Percentiles rank a stretch among this genome's conserved stretches.
Conservation (phyloP, 2,329 filamentous ascomycete genomes). For the Trichothecium roseum region DNA sequence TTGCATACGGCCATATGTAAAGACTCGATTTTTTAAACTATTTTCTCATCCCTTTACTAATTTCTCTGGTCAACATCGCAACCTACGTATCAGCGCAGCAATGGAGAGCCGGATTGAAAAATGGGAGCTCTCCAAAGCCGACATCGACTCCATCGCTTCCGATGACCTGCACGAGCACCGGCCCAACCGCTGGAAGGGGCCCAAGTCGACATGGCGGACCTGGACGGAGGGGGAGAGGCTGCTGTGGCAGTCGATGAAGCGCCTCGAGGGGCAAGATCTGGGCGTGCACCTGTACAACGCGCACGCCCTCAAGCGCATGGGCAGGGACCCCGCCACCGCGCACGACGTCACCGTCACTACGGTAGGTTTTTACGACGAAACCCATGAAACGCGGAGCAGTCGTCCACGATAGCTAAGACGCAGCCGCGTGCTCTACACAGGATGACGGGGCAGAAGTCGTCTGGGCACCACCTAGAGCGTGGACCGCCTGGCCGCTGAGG, state of each 20-base stretch:
- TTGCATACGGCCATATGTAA: too few species aligned
- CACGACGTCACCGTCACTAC: slow-evolving; percentile 16
- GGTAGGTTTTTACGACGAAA: slow-evolving; percentile 9
- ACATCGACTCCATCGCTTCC: slow-evolving; percentile 34
- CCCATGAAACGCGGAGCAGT: too few species aligned
- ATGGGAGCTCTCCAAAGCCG: slow-evolving; percentile 30
- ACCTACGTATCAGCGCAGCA: too few species aligned
- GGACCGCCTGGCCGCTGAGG: slow-evolving; percentile 80
- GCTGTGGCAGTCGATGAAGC: slow-evolving; percentile 52
- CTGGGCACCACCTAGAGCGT: slow-evolving; percentile 47
- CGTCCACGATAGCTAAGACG: too few species aligned
- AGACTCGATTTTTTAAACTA: too few species aligned
- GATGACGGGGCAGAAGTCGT: slow-evolving; percentile 17
- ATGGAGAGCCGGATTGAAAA: too few species aligned
- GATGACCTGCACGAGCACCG: slow-evolving; percentile 38
- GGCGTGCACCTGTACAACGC: slow-evolving; percentile 71
- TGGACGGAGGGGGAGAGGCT: slow-evolving; percentile 53
- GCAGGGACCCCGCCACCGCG: slow-evolving; percentile 14
- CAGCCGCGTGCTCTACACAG: too few species aligned
- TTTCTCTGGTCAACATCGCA: too few species aligned
- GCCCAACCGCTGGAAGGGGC: slow-evolving; percentile 65
- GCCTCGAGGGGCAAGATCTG: slow-evolving; percentile 55
- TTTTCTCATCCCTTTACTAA: too few species aligned
- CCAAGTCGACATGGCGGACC: slow-evolving; percentile 53
- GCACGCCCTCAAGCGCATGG: slow-evolving; percentile 49